These are phyloP conservation scores for Apophysomyces trapeziformis DNA, from an alignment of 371 early-diverging fungal species.

Conservation along the genomic window DNA sequence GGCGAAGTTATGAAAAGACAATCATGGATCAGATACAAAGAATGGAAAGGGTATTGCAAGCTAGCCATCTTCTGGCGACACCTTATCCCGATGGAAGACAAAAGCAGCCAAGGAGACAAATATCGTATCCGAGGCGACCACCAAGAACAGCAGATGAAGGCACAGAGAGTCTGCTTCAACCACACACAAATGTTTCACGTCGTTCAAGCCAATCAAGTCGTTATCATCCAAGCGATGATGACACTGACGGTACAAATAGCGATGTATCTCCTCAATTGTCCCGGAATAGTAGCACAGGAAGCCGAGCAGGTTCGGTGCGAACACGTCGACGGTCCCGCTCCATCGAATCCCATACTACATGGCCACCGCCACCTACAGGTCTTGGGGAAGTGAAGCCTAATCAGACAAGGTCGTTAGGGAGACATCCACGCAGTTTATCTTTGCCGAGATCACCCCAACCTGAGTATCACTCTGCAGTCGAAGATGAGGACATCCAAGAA, in stretches of 20 bases:
- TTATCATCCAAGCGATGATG: slow-evolving; percentile 2
- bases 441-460: background rate
- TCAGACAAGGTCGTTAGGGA: background rate
- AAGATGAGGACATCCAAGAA: background rate
- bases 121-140: background rate
- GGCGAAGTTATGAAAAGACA: slow-evolving; percentile 23
- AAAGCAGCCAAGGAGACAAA: background rate
- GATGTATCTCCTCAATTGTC: background rate
- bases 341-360: slow-evolving; percentile 3
- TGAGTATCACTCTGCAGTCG: background rate
- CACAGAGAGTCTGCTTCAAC: background rate
- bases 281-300: slow-evolving; percentile 3
- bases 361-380: background rate
- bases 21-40: background rate
- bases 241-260: background rate
- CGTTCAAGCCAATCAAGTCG: slow-evolving; percentile 2
- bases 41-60: background rate
- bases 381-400: background rate
- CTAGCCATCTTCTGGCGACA: background rate
- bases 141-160: background rate
- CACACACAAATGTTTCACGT: background rate
- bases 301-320: background rate
- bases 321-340: background rate
- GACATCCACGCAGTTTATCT: background rate
- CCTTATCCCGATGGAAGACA: background rate